These are phyloP conservation scores for Candida koratica DNA, from an alignment of 805 yeast genomes.

Conservation along the genomic window DNA sequence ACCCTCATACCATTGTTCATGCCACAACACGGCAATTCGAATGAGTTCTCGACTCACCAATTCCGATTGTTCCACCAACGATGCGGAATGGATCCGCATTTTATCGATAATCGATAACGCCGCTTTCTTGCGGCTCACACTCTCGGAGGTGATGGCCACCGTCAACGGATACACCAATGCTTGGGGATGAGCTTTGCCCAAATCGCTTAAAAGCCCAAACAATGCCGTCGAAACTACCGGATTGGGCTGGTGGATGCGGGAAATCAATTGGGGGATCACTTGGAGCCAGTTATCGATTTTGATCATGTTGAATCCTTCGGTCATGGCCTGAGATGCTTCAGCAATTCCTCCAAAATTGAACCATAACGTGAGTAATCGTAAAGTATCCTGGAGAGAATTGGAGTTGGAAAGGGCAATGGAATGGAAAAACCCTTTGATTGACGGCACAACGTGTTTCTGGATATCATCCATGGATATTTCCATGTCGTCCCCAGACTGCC, in stretches of 20 bases:
- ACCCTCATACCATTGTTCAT: slow-evolving; percentile 97
- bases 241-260: slow-evolving; percentile 94
- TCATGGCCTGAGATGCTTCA: slow-evolving; percentile 86
- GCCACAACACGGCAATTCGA: slow-evolving; percentile 94
- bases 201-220: slow-evolving; percentile 73
- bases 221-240: slow-evolving; percentile 76
- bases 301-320: slow-evolving; percentile 85
- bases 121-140: slow-evolving; percentile 83
- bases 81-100: slow-evolving; percentile 84
- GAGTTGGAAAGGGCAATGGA: slow-evolving; percentile 85
- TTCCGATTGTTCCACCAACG: slow-evolving; percentile 86
- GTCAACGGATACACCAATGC: slow-evolving; percentile 93
- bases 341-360: slow-evolving; percentile 91
- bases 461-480: slow-evolving; percentile 52
- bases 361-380: slow-evolving; percentile 89
- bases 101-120: slow-evolving; percentile 88
- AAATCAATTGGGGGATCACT: slow-evolving; percentile 91
- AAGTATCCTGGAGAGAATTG: slow-evolving; percentile 87
- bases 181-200: slow-evolving; percentile 96
- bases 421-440: slow-evolving; percentile 92
- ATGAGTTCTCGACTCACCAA: slow-evolving; percentile 90
- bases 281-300: slow-evolving; percentile 92
- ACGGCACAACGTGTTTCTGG: slow-evolving; percentile 89
- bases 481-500: slow-evolving; percentile 9
- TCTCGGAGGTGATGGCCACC: slow-evolving; percentile 93